These are phyloP conservation scores for Trichoderma sp. DNA, from an alignment of 2,329 filamentous ascomycete genomes.

Conservation along the genomic window DNA sequence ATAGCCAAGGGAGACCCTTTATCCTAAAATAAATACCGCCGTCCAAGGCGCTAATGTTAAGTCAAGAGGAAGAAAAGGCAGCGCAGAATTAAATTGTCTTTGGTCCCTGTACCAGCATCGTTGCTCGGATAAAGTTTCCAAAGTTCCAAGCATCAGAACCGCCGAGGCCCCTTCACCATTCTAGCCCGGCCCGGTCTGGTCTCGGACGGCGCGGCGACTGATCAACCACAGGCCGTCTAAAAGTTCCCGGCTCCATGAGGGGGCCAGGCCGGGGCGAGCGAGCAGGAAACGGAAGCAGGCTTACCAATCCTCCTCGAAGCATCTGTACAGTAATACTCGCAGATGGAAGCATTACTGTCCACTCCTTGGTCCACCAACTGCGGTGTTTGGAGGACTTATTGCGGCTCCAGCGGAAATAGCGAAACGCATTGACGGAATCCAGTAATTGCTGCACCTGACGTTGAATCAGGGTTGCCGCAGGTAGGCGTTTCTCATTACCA, in stretches of 20 bases:
- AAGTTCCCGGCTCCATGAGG: slow-evolving; percentile 19
- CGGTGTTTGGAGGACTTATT: slow-evolving; percentile 9
- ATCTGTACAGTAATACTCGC: slow-evolving; percentile 15
- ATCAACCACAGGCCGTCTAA: slow-evolving; percentile 25
- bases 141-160: background rate
- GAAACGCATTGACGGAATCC: background rate
- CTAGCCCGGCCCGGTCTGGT: slow-evolving; percentile 16
- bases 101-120: background rate
- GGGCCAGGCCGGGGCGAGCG: slow-evolving; percentile 12
- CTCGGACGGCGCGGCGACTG: slow-evolving; percentile 20
- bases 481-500: background rate
- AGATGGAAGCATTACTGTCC: background rate
- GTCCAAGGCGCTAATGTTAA: background rate
- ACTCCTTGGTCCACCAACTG: slow-evolving; percentile 1
- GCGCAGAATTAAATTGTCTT: background rate
- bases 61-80: background rate
- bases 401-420: slow-evolving; percentile 20
- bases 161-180: background rate
- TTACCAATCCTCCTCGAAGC: slow-evolving; percentile 19
- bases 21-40: background rate
- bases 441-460: background rate
- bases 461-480: background rate
- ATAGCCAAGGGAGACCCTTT: background rate
- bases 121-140: slow-evolving; percentile 14
- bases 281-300: slow-evolving; percentile 15